Percentiles rank a stretch among this genome's conserved stretches.
phyloP scores from a whole-genome alignment of 2,329 filamentous ascomycete genomes.

The Botrytis sinoallii region DNA sequence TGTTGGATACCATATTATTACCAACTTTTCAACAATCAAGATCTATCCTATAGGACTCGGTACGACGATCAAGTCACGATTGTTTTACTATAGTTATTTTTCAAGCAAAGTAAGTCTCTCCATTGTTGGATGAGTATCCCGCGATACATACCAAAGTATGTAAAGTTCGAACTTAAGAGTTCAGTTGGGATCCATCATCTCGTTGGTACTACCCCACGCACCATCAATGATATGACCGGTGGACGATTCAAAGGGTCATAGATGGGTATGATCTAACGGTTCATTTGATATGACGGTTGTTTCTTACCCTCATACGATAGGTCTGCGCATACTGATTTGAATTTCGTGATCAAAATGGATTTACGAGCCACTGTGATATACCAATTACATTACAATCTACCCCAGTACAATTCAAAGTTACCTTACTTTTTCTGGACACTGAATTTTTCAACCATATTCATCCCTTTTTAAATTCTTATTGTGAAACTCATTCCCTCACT shows the following conservation, averaged over 20 bases:
- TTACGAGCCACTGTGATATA: background rate
- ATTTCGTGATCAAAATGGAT: background rate
- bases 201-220: background rate
- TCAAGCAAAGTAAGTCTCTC: background rate
- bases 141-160: too few species aligned
- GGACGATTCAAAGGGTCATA: too few species aligned
- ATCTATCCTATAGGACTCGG: background rate
- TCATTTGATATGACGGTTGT: background rate
- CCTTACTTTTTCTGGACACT: background rate
- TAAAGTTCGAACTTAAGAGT: background rate
- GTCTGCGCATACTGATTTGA: background rate
- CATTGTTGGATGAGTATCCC: background rate
- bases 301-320: background rate
- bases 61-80: background rate
- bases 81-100: rapidly evolving
- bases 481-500: background rate
- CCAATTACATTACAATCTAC: background rate
- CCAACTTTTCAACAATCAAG: background rate
- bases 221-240: background rate
- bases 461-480: background rate
- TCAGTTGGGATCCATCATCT: background rate
- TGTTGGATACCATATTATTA: background rate
- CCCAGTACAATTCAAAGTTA: background rate
- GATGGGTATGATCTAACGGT: background rate
- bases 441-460: background rate